Percentiles rank a stretch among this genome's conserved stretches.
Evolutionary conservation across 257 asterid species (phyloP).

Genomic region (Penstemon newberryi): DNA sequence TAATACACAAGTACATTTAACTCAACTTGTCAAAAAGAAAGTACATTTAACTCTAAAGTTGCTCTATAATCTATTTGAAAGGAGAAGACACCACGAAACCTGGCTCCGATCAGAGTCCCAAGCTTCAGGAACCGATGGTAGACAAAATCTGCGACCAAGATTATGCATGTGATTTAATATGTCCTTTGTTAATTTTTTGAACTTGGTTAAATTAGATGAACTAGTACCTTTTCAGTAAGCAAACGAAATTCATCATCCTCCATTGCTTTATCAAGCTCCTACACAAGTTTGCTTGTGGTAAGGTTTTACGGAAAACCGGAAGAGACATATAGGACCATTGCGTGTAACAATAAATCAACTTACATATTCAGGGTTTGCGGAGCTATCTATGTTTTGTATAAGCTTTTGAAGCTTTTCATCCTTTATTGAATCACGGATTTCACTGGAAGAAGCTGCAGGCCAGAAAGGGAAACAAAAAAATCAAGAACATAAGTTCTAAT

Average conservation of each 20-base stretch:
- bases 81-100: constrained; percentile 6
- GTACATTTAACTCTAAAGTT: too few species aligned
- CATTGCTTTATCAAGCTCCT: constrained; percentile 71
- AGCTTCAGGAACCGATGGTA: constrained; percentile 32
- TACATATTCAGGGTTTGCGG: constrained; percentile 59
- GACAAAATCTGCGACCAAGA: constrained; percentile 42
- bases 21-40: neutral
- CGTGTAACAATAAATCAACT: constrained; percentile 23
- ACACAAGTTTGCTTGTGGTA: neutral
- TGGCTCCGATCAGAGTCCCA: constrained; percentile 8
- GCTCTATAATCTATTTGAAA: neutral
- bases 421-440: constrained; percentile 56
- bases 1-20: neutral
- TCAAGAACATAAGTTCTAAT: neutral
- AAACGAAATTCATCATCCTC: constrained; percentile 50
- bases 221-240: constrained; percentile 58
- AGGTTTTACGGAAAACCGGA: neutral
- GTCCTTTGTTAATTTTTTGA: neutral
- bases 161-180: neutral
- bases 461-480: constrained; percentile 14
- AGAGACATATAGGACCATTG: neutral
- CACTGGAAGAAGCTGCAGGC: constrained; percentile 59
- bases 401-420: constrained; percentile 60
- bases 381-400: constrained; percentile 44
- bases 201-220: neutral